These are phyloP conservation scores for Monosporascus sp. DNA, from an alignment of 2,329 filamentous ascomycete species.

Conservation along the genomic window DNA sequence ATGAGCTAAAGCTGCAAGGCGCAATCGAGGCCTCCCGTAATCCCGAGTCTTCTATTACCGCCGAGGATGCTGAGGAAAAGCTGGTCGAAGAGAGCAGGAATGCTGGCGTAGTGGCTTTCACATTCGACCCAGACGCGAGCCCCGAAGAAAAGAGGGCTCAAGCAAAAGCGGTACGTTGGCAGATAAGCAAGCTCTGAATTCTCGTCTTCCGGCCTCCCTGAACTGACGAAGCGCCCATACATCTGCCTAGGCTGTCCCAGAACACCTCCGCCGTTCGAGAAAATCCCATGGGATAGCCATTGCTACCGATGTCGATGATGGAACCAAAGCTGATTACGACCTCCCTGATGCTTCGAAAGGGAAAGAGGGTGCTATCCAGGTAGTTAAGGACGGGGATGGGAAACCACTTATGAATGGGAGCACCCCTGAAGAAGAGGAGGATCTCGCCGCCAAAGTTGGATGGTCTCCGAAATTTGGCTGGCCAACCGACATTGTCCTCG, in stretches of 20 bases:
- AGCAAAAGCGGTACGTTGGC: conserved; percentile 62
- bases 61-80: conserved; percentile 67
- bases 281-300: conserved; percentile 64
- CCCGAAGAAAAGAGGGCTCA: conserved; percentile 81
- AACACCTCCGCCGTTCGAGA: conserved; percentile 57
- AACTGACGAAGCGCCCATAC: conserved; percentile 11
- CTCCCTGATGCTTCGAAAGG: conserved; percentile 71
- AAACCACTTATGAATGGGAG: conserved; percentile 44
- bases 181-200: not conserved
- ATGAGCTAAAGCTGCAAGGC: conserved; percentile 77
- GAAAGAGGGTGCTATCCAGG: conserved; percentile 62
- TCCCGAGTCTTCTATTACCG: conserved; percentile 60
- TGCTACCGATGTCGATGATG: conserved; percentile 75
- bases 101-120: conserved; percentile 74
- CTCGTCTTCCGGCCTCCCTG: conserved; percentile 7
- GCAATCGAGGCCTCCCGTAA: conserved; percentile 72
- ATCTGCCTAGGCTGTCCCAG: conserved; percentile 51
- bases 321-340: conserved; percentile 65
- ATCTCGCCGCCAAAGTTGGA: conserved; percentile 59
- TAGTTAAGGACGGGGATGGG: conserved; percentile 45
- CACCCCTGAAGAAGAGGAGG: conserved; percentile 49
- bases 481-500: conserved; percentile 50
- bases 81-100: conserved; percentile 74
- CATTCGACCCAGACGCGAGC: conserved; percentile 81
- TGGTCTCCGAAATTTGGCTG: conserved; percentile 87